Conservation (phyloP, 139 green algal species). For the Picochlorum sp. region DNA sequence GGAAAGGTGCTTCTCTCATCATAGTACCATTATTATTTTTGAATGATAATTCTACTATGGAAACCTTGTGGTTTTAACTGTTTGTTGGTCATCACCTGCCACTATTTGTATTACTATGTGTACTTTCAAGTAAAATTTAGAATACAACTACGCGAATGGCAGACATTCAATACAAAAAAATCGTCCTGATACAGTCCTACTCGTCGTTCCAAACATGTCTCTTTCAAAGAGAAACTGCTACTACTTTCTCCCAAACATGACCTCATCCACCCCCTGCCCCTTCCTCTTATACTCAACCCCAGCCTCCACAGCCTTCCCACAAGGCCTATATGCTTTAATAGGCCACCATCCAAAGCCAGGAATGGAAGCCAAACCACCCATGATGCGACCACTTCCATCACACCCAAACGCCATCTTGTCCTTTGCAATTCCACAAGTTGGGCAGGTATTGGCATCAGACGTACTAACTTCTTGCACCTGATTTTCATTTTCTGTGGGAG, state of each 20-base stretch:
- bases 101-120: too few species aligned
- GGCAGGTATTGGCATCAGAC: constrained; percentile 12
- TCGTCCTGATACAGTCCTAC: not conserved
- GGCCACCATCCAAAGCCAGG: constrained; percentile 75
- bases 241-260: constrained; percentile 55
- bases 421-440: constrained; percentile 30
- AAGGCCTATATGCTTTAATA: constrained; percentile 83
- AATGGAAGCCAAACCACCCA: constrained; percentile 64
- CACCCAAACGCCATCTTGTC: constrained; percentile 35
- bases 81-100: too few species aligned
- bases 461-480: not conserved
- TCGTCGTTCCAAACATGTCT: not conserved
- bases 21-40: not conserved
- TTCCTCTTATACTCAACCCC: constrained; percentile 68
- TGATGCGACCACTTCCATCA: constrained; percentile 55
- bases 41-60: too few species aligned
- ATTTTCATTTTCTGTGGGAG: not conserved
- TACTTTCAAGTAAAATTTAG: not conserved
- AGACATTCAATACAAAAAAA: not conserved
- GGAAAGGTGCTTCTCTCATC: constrained; percentile 34
- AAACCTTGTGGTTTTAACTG: too few species aligned
- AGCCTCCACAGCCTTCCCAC: constrained; percentile 36
- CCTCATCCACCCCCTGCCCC: constrained; percentile 69
- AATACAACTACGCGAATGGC: not conserved
- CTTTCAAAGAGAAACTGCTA: too few species aligned